A percentile compares a stretch with the other conserved stretches of the same genome.
Conservation (phyloP, 1,284 basidiomycete species). For the Ceratobasidium sp. region DNA sequence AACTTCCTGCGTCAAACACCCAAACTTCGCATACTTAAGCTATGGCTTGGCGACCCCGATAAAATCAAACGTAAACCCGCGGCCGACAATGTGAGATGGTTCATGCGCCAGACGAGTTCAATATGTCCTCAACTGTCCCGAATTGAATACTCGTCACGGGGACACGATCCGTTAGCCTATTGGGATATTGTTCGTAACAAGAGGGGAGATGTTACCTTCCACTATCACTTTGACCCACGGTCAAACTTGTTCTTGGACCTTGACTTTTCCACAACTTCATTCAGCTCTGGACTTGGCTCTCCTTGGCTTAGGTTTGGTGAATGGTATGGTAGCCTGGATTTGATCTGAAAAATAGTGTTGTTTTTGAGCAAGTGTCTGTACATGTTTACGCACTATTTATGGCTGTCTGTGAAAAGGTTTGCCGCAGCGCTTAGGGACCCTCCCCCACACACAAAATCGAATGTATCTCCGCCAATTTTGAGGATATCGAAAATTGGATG, state of each 20-base stretch:
- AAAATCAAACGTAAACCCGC: too few relatives aligned
- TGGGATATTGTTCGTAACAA: background rate
- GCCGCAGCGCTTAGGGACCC: too few relatives aligned
- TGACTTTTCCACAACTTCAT: background rate
- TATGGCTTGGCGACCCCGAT: too few relatives aligned
- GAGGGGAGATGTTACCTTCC: background rate
- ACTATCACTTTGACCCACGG: background rate
- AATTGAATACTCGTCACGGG: background rate
- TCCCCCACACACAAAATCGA: too few relatives aligned
- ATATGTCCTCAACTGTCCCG: background rate
- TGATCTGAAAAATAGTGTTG: too few relatives aligned
- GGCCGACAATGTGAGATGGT: background rate
- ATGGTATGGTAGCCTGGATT: background rate
- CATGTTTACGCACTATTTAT: too few relatives aligned
- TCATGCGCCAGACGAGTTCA: background rate
- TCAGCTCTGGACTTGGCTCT: background rate
- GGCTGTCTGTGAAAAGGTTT: too few relatives aligned
- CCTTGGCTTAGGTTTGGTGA: background rate
- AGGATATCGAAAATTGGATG: too few relatives aligned
- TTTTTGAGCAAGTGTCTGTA: too few relatives aligned
- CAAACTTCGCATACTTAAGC: background rate
- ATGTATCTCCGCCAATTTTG: too few relatives aligned
- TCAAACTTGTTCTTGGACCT: background rate
- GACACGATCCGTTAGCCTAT: background rate
- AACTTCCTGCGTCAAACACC: background rate